Evolutionary conservation across 768 basidiomycete genomes (phyloP), one percentile per base, ranked within the genome.

Genomic region (Flagelloscypha sp.): DNA sequence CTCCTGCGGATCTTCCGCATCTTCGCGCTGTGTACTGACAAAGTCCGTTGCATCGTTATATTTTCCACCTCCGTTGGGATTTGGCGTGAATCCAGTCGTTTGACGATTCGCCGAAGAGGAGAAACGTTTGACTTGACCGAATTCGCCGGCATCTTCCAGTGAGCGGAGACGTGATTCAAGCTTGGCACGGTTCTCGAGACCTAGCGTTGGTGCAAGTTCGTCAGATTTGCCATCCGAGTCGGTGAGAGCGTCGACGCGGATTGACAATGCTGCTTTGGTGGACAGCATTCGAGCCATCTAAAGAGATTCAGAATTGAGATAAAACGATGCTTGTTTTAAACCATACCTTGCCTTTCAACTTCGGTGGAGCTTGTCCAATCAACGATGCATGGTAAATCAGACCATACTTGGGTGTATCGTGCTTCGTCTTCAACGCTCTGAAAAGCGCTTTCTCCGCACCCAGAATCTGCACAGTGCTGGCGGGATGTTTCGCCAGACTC

Each of bases 271-370:
- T 3, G 94, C 81, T 68, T 99, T 99, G 31, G 95, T 98, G 32
- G 95, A 93, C 20, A 98, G 90, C 95, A 99, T 99, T 52, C 95
- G 87, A 15, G 95, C 95, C 95, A 98, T 98, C 82, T 86, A 48
- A 5, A 36, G 33, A 19, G 30, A 43, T 36, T 40, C 13, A 20
- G 25, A 23, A 8, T 17, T 13, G 10, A 32, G 12, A 10, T 20
- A 35, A 27, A 11, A 13, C 6, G 20, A 9, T 21, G 3, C 13
- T 11, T 7, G 3, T 10, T 36, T 36, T 4, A 33, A 7, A 2
- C 42, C 66, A 49, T 31, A 81, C 84, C 68, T 97, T 99, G 50
- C 94, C 94, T 71, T 98, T 99, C 46, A 97, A 74, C 63, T 97
- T 97, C 40, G 89, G 89, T 27, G 94, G 89, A 30, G 94, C 93